Percentiles rank a stretch among this genome's conserved stretches.
Conservation (phyloP, 495 filamentous ascomycete species). For the Parathielavia hyrcaniae region DNA sequence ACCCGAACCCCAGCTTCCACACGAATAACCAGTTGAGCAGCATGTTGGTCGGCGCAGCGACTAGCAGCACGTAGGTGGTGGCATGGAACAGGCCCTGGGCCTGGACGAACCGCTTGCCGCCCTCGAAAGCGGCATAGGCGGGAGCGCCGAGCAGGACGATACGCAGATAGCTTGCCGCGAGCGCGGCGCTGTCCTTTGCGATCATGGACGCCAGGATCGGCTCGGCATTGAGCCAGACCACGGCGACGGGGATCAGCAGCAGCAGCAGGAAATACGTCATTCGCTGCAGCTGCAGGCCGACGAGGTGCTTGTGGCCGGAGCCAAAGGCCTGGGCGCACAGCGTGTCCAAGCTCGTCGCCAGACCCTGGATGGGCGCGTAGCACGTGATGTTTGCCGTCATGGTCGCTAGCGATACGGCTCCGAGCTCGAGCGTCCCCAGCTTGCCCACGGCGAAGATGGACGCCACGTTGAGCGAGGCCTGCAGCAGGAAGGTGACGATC, state of each 20-base stretch:
- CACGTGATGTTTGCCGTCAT: conserved; percentile 75
- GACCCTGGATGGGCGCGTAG: conserved; percentile 64
- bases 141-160: conserved; percentile 59
- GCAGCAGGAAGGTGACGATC: conserved; percentile 63
- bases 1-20: conserved; percentile 72
- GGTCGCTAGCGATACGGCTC: conserved; percentile 56
- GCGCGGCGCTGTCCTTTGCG: conserved; percentile 52
- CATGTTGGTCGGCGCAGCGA: conserved; percentile 61
- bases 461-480: conserved; percentile 68
- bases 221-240: conserved; percentile 54
- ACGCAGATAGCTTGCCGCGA: conserved; percentile 63
- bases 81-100: conserved; percentile 67
- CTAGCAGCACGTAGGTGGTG: conserved; percentile 59
- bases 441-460: conserved; percentile 63
- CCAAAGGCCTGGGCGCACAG: conserved; percentile 73
- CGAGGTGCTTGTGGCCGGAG: conserved; percentile 59
- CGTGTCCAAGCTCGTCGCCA: conserved; percentile 66
- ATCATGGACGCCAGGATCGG: conserved; percentile 54
- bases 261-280: conserved; percentile 62
- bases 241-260: conserved; percentile 55
- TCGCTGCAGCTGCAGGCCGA: conserved; percentile 65
- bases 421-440: conserved; percentile 58
- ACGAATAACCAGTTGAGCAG: conserved; percentile 66
- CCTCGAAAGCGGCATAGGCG: conserved; percentile 63
- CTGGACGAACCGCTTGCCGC: conserved; percentile 65